Conservation (phyloP, 306 rosid genomes). For the Dicorynia guianensis region DNA sequence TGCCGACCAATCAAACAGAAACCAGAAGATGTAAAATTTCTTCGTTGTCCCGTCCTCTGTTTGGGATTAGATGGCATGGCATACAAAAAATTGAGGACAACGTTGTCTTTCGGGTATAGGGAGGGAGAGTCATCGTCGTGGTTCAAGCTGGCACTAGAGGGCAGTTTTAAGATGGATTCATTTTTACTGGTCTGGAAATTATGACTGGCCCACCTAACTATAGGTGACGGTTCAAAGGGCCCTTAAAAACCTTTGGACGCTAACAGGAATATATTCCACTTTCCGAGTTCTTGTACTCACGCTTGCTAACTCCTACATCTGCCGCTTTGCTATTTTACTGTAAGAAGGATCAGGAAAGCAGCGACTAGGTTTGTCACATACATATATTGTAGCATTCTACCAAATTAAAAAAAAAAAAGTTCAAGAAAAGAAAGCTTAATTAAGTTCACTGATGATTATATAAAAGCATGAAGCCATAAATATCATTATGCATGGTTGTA, state of each 20-base stretch:
- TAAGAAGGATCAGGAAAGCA: slow-evolving; percentile 19
- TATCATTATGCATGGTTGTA: no score
- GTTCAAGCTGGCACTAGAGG: no score
- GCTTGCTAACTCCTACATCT: not conserved
- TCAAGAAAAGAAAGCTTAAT: no score
- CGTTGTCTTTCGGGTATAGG: not conserved
- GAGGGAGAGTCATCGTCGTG: no score
- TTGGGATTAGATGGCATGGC: not conserved
- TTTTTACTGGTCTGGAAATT: slow-evolving; percentile 36
- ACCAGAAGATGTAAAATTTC: not conserved
- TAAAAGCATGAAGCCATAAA: no score
- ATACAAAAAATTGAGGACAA: slow-evolving; percentile 10
- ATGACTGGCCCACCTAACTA: slow-evolving; percentile 44
- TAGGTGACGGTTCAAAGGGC: slow-evolving; percentile 1
- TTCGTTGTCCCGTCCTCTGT: slow-evolving; percentile 4
- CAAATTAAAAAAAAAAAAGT: no score
- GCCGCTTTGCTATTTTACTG: slow-evolving; percentile 26
- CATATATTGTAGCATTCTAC: no score
- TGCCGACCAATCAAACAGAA: no score
- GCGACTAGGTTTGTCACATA: not conserved
- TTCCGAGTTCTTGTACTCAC: slow-evolving; percentile 20
- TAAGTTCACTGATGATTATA: no score
- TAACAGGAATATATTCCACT: slow-evolving; percentile 41
- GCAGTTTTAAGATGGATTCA: slow-evolving; percentile 18
- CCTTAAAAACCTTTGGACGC: slow-evolving; percentile 30